A percentile compares a stretch with the other conserved stretches of the same genome.
Conservation (phyloP, 2,329 filamentous ascomycete genomes). For the Coleophoma crateriformis region DNA sequence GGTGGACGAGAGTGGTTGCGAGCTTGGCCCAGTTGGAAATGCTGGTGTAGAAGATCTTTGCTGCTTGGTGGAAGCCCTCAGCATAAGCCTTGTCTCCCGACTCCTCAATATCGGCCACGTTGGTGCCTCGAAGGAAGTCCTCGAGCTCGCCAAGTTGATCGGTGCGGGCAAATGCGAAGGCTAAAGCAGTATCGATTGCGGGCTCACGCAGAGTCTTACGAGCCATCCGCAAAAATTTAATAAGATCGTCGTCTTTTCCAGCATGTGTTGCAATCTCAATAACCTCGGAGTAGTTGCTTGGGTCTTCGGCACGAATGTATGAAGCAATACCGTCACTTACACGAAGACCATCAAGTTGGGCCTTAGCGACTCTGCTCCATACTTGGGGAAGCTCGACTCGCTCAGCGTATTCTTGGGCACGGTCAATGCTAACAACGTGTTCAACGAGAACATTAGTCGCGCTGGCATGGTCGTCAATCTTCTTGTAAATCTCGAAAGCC, state of each 20-base stretch:
- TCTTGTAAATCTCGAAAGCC: conserved; percentile 98
- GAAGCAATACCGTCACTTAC: conserved; percentile 91
- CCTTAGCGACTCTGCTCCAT: conserved; percentile 98
- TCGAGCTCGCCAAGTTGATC: conserved; percentile 91
- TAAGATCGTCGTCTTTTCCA: conserved; percentile 94
- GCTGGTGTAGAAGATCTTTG: conserved; percentile 97
- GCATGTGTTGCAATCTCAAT: conserved; percentile 94
- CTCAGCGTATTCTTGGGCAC: conserved; percentile 92
- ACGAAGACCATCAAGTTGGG: conserved; percentile 91
- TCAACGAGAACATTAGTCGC: conserved; percentile 92
- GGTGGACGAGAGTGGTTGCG: conserved; percentile 93
- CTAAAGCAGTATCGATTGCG: conserved; percentile 86
- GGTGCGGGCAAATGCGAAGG: conserved; percentile 88
- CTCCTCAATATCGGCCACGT: conserved; percentile 92
- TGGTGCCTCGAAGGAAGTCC: conserved; percentile 88
- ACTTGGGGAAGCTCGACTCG: conserved; percentile 91
- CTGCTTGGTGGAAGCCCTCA: conserved; percentile 89
- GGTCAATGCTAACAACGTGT: conserved; percentile 95
- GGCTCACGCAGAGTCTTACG: conserved; percentile 95
- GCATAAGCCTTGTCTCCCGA: conserved; percentile 97
- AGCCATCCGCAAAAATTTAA: conserved; percentile 96
- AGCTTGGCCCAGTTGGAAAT: conserved; percentile 99
- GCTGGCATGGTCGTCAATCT: conserved; percentile 81
- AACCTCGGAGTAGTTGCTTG: conserved; percentile 89
- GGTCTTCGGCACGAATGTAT: conserved; percentile 91